Base-by-base conservation (phyloP, 2,329 filamentous ascomycete species). In the Acarospora socialis region DNA sequence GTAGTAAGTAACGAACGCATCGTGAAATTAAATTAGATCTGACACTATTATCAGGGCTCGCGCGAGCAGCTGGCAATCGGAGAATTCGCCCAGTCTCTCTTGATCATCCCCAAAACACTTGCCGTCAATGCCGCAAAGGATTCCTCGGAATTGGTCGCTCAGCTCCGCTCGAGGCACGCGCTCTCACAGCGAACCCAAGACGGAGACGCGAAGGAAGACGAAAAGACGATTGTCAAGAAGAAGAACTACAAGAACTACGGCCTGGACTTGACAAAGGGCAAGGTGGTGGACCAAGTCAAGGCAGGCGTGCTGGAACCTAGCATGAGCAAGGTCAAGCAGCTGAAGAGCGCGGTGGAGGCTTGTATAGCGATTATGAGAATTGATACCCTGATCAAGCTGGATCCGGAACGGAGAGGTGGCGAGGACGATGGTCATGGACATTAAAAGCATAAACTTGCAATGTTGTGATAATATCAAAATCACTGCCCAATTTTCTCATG, bases 241-340 rank as follows among this genome's bases (percentile, higher is more conserved):
- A 94, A 93, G 74, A 81, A 81, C 48, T 98, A 95, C 68, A 90
- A 87, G 65, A 98, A 98, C 68, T 98, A 98, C 57, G 90, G 90
- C 30, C 66, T 98, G 36, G 92, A 98, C 57, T 65, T 98, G 48
- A 67, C 67, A 35, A 84, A 81, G 55, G 90, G 90, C 46, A 87
- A 83, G 55, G 82, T 95, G 36, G 77, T 86, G 34, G 90, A 98
- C 57, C 77, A 83, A 63, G 66, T 98, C 50, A 95, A 95, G 70
- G 77, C 82, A 8, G 90, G 90, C 52, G 86, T 98, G 40, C 59
- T 98, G 51, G 90, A 98, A 66, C 90, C 90, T 19, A 92, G 81
- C 60, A 84, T 98, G 66, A 94, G 87, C 71, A 98, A 98, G 70
- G 73, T 98, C 46, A 80, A 87, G 60, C 90, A 95, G 67, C 67